phyloP scores from a whole-genome alignment of 208 protist species.

The Angomonas ambiguus region DNA sequence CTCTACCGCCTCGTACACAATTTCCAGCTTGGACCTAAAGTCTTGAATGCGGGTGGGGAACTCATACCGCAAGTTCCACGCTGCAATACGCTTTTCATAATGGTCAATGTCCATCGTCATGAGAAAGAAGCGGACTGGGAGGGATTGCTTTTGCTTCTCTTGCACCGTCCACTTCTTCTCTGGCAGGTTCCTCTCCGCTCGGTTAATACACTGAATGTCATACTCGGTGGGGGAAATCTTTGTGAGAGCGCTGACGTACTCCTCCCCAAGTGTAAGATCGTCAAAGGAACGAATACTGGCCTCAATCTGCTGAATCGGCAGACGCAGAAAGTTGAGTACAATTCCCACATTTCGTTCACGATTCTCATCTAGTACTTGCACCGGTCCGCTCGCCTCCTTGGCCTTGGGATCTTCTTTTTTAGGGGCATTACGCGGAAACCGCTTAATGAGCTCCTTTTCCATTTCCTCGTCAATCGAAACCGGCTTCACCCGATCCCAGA shows the following conservation, averaged over 20 bases:
- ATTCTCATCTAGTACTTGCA: slow-evolving; percentile 37
- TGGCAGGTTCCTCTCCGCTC: slow-evolving; percentile 26
- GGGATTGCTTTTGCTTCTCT: slow-evolving; percentile 43
- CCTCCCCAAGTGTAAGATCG: slow-evolving; percentile 63
- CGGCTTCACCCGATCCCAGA: slow-evolving; percentile 23
- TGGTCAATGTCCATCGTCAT: slow-evolving; percentile 68
- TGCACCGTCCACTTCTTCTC: slow-evolving; percentile 26
- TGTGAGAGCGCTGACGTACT: slow-evolving; percentile 49
- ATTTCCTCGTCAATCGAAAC: not conserved
- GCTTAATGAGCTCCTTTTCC: not conserved
- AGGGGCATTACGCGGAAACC: not conserved
- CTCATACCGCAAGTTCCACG: slow-evolving; percentile 65
- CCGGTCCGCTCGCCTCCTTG: not conserved
- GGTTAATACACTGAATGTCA: slow-evolving; percentile 48
- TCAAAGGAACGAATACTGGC: slow-evolving; percentile 68
- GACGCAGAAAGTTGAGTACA: slow-evolving; percentile 64
- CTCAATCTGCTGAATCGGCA: slow-evolving; percentile 77
- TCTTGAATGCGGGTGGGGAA: slow-evolving; percentile 46
- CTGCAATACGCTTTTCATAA: slow-evolving; percentile 60
- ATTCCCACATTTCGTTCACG: slow-evolving; percentile 75
- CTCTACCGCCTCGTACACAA: slow-evolving; percentile 27
- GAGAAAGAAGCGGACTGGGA: slow-evolving; percentile 65
- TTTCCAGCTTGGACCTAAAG: slow-evolving; percentile 43
- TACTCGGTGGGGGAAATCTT: slow-evolving; percentile 62
- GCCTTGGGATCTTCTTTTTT: slow-evolving; percentile 13